Conservation (phyloP, 1,139 yeast genomes). For the Yamadazyma songkhlaensis region DNA sequence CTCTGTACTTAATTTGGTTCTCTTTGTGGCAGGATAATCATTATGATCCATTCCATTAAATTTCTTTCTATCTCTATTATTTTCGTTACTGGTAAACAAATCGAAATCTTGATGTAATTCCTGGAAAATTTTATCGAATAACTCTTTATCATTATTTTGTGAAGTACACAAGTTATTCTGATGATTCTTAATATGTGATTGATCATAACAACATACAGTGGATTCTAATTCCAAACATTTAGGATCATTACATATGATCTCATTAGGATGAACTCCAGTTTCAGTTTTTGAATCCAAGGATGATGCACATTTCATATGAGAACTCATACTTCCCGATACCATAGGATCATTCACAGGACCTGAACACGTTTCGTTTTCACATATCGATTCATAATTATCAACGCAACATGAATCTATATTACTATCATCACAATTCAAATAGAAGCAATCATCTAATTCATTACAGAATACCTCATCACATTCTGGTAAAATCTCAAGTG, state of each 20-base stretch:
- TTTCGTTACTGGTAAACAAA: constrained; percentile 2
- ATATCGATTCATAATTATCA: constrained; percentile 5
- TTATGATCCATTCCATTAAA: not conserved
- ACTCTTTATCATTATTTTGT: constrained; percentile 11
- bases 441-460: constrained; percentile 46
- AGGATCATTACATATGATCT: constrained; percentile 12
- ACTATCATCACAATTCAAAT: constrained; percentile 29
- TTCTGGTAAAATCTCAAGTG: constrained; percentile 26
- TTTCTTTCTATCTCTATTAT: not conserved
- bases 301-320: not conserved
- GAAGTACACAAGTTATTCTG: constrained; percentile 29
- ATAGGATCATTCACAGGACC: not conserved
- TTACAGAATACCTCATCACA: constrained; percentile 46
- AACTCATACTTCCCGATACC: too few species aligned
- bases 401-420: constrained; percentile 7
- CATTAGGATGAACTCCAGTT: not conserved
- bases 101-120: constrained; percentile 17
- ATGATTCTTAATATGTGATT: constrained; percentile 15
- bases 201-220: constrained; percentile 19
- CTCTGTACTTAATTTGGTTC: constrained; percentile 5
- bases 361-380: constrained; percentile 4
- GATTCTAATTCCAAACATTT: constrained; percentile 10
- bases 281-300: not conserved
- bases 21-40: constrained; percentile 1
- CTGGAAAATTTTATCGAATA: constrained; percentile 15